Base-by-base conservation (phyloP, 495 filamentous ascomycete species). In the Penicillium bovifimosum region DNA sequence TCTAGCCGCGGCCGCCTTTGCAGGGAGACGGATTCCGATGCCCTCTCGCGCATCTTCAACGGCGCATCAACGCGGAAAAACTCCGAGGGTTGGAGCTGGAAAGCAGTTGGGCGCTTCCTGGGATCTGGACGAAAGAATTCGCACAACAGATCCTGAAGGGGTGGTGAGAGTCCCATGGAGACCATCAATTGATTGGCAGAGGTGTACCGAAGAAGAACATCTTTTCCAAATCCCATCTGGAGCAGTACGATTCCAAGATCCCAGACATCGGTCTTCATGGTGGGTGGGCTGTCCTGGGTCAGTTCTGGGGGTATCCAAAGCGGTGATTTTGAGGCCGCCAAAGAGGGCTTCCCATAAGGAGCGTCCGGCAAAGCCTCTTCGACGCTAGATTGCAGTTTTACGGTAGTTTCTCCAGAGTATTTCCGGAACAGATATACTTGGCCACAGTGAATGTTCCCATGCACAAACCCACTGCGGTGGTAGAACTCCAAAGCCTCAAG, bases 221-320 rank as follows among this genome's bases (percentile, higher is more conserved):
- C 79, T 47, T 87, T 70, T 24, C 93, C 93, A 61, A 96, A 93
- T n/a, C 89, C 75, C 90, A 97, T 96, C 65, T 97, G 91, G 26
- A 96, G 68, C 57, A 96, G 83, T 16, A 95, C 77, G 34, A 96
- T 80, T 5, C 93, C 93, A 56, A 97, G 80, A 56, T 95, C 86
- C 93, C 93, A 98, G 11, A 98, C 80, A 67, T 97, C 95, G 0
- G 90, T 87, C 65, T 95, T 96, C 58, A 85, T 83, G 9, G 83
- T 87, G 24, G 77, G 77, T 38, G 80, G 73, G 0, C 76, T 73
- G 20, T 75, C 75, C 38, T 82, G 79, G 2, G 85, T 79, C 33
- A 87, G 69, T 66, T 97, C 92, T 13, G 91, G 87, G 5, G 92
- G 83, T 24, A 85, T 63, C 92, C 92, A 97, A 56, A 86, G 86